These are phyloP conservation scores for Naganishia antarctica DNA, from an alignment of 768 basidiomycete genomes.

Conservation along the genomic window DNA sequence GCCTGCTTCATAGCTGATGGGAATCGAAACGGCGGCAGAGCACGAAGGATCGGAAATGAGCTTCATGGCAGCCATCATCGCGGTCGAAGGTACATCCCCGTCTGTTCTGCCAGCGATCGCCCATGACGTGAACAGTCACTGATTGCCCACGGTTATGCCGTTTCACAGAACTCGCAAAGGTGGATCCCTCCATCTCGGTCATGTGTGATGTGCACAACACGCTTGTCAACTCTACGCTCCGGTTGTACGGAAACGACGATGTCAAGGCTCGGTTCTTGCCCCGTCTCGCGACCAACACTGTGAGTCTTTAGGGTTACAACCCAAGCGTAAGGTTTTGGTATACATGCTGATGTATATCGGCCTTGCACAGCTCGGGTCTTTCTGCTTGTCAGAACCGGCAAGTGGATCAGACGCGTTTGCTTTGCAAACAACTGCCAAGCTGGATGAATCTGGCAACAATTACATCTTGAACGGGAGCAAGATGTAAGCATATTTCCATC, in stretches of 20 bases:
- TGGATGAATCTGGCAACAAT: constrained; percentile 64
- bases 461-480: constrained; percentile 95
- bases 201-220: constrained; percentile 98
- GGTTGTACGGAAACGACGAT: constrained; percentile 75
- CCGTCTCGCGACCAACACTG: constrained; percentile 70
- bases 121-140: background rate
- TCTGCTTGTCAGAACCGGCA: constrained; percentile 85
- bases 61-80: constrained; percentile 92
- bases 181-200: constrained; percentile 94
- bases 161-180: constrained; percentile 72
- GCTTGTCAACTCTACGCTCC: constrained; percentile 88
- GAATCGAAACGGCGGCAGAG: constrained; percentile 81
- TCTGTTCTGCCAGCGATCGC: background rate
- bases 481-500: constrained; percentile 55
- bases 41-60: constrained; percentile 82
- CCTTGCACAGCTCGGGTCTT: constrained; percentile 74
- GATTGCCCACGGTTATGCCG: background rate
- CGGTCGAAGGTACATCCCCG: constrained; percentile 60
- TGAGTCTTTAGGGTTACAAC: constrained; percentile 42
- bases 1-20: constrained; percentile 70
- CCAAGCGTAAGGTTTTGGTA: background rate
- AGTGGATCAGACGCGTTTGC: constrained; percentile 98
- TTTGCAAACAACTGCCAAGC: constrained; percentile 83
- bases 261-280: constrained; percentile 88
- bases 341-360: background rate